These are phyloP conservation scores for Lipomyces yamadae DNA, from an alignment of 805 yeast genomes.

Conservation along the genomic window DNA sequence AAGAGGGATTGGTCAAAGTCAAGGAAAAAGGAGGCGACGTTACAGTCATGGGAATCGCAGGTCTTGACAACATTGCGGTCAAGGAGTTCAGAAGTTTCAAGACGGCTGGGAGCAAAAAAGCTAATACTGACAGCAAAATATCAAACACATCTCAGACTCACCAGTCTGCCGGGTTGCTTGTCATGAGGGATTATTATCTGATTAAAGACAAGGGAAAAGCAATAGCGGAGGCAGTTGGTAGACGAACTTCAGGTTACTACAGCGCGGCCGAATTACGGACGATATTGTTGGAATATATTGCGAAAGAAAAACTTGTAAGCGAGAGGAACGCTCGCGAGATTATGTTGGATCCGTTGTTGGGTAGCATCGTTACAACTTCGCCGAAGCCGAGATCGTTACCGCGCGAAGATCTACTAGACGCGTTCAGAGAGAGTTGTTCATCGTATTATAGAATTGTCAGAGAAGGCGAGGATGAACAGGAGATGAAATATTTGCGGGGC, in stretches of 20 bases:
- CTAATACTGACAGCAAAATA: slow-evolving; percentile 23
- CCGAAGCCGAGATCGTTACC: slow-evolving; percentile 40
- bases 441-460: slow-evolving; percentile 54
- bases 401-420: slow-evolving; percentile 47
- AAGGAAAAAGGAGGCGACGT: slow-evolving; percentile 89
- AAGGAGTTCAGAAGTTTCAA: slow-evolving; percentile 70
- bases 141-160: background rate
- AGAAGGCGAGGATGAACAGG: slow-evolving; percentile 51
- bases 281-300: slow-evolving; percentile 61
- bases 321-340: slow-evolving; percentile 59
- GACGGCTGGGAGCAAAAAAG: slow-evolving; percentile 26
- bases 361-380: background rate
- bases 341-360: slow-evolving; percentile 58
- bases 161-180: slow-evolving; percentile 1
- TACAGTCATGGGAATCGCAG: slow-evolving; percentile 57
- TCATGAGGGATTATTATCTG: slow-evolving; percentile 25
- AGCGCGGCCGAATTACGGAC: slow-evolving; percentile 59
- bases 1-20: slow-evolving; percentile 64
- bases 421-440: slow-evolving; percentile 53
- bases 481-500: slow-evolving; percentile 61
- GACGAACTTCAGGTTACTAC: slow-evolving; percentile 56
- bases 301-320: slow-evolving; percentile 56
- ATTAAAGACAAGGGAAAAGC: slow-evolving; percentile 54
- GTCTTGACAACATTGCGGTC: slow-evolving; percentile 54
- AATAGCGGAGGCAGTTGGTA: slow-evolving; percentile 51